A percentile compares a stretch with the other conserved stretches of the same genome.
phyloP scores from a whole-genome alignment of 1,139 yeast genomes.

The Geotrichum cucujoidarum region DNA sequence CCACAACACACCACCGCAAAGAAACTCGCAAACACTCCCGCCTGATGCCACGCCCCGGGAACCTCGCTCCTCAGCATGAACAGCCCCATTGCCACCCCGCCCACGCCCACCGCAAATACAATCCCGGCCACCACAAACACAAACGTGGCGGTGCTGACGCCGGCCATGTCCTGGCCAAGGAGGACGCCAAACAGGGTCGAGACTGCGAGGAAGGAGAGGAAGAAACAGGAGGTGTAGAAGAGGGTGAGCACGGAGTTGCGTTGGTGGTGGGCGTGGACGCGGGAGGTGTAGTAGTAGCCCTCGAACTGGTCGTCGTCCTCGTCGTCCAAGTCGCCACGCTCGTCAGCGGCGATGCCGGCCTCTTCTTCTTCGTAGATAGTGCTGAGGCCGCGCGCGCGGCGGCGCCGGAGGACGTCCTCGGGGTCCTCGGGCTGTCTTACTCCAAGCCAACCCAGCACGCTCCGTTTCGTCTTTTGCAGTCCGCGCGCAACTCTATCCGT shows the following conservation, averaged over 20 bases:
- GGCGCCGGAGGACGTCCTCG: constrained; percentile 7
- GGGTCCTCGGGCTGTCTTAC: neutral
- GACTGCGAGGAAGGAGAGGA: constrained; percentile 44
- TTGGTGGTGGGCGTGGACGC: constrained; percentile 22
- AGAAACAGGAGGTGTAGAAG: constrained; percentile 42
- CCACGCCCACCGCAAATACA: constrained; percentile 37
- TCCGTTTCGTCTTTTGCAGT: constrained; percentile 17
- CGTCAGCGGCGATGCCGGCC: constrained; percentile 20
- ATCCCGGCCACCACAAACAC: constrained; percentile 32
- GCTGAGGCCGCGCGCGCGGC: constrained; percentile 8
- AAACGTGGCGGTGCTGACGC: constrained; percentile 23
- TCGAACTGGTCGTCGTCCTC: constrained; percentile 22
- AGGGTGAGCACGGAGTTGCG: constrained; percentile 48
- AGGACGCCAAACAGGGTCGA: constrained; percentile 47
- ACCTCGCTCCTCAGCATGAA: constrained; percentile 39
- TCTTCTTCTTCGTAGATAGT: constrained; percentile 19
- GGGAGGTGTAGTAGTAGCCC: constrained; percentile 9
- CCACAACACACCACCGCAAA: constrained; percentile 42
- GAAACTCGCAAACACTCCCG: constrained; percentile 37
- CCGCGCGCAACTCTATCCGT: constrained; percentile 26
- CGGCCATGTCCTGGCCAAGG: constrained; percentile 35
- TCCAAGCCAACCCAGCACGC: neutral
- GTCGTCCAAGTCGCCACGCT: constrained; percentile 21
- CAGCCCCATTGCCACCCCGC: constrained; percentile 38
- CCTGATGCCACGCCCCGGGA: constrained; percentile 39